Percentiles rank a stretch among this genome's conserved stretches.
phyloP scores from a whole-genome alignment of 768 basidiomycete genomes.

The Leccinum boreale region DNA sequence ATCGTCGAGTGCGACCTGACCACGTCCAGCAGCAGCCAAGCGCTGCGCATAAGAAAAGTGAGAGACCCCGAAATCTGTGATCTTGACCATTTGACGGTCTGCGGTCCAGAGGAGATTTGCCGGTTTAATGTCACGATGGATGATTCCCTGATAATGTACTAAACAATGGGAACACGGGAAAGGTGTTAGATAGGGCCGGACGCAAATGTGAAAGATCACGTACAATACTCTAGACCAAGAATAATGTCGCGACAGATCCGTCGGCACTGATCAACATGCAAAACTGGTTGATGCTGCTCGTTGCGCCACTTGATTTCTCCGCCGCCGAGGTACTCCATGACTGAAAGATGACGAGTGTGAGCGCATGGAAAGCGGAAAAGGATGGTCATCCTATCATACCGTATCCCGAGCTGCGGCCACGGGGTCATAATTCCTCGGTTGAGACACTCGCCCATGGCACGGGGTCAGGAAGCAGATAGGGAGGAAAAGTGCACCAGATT shows the following conservation, averaged over 20 bases:
- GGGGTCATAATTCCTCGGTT: conserved; percentile 30
- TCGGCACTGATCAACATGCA: conserved; percentile 79
- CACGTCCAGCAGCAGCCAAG: conserved; percentile 57
- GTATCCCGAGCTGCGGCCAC: conserved; percentile 31
- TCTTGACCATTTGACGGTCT: conserved; percentile 88
- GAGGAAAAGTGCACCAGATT: conserved; percentile 13
- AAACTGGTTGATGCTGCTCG: conserved; percentile 59
- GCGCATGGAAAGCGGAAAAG: conserved; percentile 8
- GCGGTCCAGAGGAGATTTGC: conserved; percentile 91
- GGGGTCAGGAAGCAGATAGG: conserved; percentile 23
- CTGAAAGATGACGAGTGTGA: conserved; percentile 41
- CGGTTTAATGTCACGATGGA: conserved; percentile 99
- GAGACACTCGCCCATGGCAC: conserved; percentile 31
- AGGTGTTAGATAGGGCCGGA: conserved; percentile 2
- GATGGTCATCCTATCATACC: conserved; percentile 27
- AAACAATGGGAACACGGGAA: not conserved
- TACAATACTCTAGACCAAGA: conserved; percentile 92
- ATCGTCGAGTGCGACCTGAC: conserved; percentile 37
- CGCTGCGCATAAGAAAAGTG: conserved; percentile 91
- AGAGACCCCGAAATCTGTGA: conserved; percentile 97
- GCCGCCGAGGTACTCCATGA: conserved; percentile 94
- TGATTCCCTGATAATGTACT: conserved; percentile 98
- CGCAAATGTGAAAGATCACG: conserved; percentile 35
- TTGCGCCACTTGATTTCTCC: conserved; percentile 93
- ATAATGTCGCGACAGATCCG: conserved; percentile 91